Conservation (phyloP, 495 filamentous ascomycete genomes). For the Podospora comata region DNA sequence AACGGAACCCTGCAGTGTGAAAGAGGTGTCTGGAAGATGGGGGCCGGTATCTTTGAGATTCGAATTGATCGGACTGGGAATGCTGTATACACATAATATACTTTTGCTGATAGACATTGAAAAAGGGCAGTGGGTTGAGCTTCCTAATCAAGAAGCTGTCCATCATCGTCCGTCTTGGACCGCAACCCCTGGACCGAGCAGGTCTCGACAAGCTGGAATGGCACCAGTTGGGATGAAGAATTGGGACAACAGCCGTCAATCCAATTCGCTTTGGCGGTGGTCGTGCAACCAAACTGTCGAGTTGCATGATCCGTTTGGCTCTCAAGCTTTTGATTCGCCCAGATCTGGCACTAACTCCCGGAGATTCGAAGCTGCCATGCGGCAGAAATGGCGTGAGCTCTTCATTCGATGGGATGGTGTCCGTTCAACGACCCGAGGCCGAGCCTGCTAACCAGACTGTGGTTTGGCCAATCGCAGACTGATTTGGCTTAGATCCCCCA, state of each 20-base stretch:
- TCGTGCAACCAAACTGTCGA: background rate
- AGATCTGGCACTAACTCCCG: constrained; percentile 3
- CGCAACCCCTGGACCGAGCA: background rate
- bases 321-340: constrained; percentile 6
- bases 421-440: constrained; percentile 8
- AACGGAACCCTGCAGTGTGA: background rate
- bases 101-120: too few relatives aligned
- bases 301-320: constrained; percentile 3
- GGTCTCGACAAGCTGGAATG: background rate
- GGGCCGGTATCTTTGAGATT: too few relatives aligned
- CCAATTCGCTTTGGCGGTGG: background rate
- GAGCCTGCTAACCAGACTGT: background rate
- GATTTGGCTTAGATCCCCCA: background rate
- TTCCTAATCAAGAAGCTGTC: background rate
- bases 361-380: background rate
- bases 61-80: too few relatives aligned
- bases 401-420: constrained; percentile 11
- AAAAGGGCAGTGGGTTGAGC: too few relatives aligned
- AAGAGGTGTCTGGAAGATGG: background rate
- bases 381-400: constrained; percentile 6
- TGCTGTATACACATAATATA: background rate
- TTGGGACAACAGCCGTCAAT: constrained; percentile 4
- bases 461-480: background rate
- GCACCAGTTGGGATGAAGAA: constrained; percentile 3
- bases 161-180: background rate